Conservation (phyloP, 495 filamentous ascomycete genomes). For the Annulohypoxylon stygium region DNA sequence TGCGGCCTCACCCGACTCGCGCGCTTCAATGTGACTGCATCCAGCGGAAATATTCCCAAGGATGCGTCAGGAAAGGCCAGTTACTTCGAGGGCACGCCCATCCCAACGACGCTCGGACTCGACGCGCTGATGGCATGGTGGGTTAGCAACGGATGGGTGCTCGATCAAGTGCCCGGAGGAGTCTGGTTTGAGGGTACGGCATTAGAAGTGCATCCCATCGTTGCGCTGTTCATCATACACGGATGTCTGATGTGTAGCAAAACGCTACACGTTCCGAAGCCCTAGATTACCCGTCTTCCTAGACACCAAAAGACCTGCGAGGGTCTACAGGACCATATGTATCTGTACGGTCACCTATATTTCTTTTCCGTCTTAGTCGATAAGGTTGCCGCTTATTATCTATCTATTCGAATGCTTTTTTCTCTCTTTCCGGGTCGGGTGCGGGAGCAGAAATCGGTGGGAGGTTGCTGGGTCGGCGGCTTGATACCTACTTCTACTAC, state of each 20-base stretch:
- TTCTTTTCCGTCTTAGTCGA: neutral
- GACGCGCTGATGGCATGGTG: slow-evolving; percentile 90
- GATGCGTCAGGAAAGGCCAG: slow-evolving; percentile 89
- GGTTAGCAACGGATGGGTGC: slow-evolving; percentile 82
- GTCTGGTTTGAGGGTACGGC: slow-evolving; percentile 71
- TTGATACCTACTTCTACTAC: slow-evolving; percentile 13
- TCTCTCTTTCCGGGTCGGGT: neutral
- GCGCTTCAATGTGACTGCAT: slow-evolving; percentile 96
- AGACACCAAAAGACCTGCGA: no score
- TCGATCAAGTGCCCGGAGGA: slow-evolving; percentile 80
- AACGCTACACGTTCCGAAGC: slow-evolving; percentile 96
- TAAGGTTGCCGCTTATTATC: neutral
- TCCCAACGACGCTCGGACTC: slow-evolving; percentile 87
- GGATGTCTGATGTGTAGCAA: slow-evolving; percentile 95
- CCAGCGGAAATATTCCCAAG: slow-evolving; percentile 78
- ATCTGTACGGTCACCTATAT: slow-evolving; percentile 1
- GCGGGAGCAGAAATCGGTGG: neutral
- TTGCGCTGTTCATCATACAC: slow-evolving; percentile 81
- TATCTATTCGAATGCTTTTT: neutral
- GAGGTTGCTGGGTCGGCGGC: neutral
- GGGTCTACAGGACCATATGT: neutral
- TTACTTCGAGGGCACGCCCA: slow-evolving; percentile 97
- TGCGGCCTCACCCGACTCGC: slow-evolving; percentile 94
- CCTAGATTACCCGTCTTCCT: slow-evolving; percentile 58
- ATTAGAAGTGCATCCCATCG: slow-evolving; percentile 90